These are phyloP conservation scores for Lepidium didymum DNA, from an alignment of 345 rosid species.

Conservation along the genomic window DNA sequence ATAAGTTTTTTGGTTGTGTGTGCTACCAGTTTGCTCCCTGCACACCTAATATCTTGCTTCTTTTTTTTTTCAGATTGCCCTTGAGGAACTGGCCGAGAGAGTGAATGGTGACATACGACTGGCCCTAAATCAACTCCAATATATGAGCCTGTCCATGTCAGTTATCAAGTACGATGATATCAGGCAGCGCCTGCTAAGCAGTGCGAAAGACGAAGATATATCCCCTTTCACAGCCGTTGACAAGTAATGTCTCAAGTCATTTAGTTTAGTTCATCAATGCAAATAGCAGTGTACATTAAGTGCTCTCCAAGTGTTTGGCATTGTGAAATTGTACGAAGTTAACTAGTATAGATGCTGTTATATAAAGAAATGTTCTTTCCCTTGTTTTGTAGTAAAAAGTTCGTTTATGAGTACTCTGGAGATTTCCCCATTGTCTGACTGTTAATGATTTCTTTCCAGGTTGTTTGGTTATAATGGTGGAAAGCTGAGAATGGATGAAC, in stretches of 20 bases:
- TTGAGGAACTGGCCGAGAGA: slow-evolving; percentile 95
- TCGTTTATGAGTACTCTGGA: not conserved
- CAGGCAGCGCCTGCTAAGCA: slow-evolving; percentile 73
- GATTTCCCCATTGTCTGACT: not conserved
- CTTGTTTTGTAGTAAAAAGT: not conserved
- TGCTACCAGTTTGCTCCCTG: slow-evolving; percentile 8
- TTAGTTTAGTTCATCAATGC: not conserved
- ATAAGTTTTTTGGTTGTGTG: slow-evolving; percentile 4
- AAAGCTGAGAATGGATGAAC: slow-evolving; percentile 93
- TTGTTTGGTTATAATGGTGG: slow-evolving; percentile 80
- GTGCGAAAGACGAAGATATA: slow-evolving; percentile 95
- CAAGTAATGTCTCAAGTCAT: slow-evolving; percentile 50
- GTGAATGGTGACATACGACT: slow-evolving; percentile 94
- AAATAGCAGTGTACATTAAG: slow-evolving; percentile 5
- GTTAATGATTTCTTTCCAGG: slow-evolving; percentile 32
- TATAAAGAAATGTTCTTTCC: not conserved
- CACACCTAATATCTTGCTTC: not conserved
- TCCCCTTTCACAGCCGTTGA: slow-evolving; percentile 98
- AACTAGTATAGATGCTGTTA: slow-evolving; percentile 9
- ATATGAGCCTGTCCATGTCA: slow-evolving; percentile 91
- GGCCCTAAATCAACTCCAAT: slow-evolving; percentile 89
- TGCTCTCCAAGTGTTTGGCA: not conserved
- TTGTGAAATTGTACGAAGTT: slow-evolving; percentile 2
- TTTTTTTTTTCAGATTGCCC: slow-evolving; percentile 54
- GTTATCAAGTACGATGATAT: slow-evolving; percentile 82